phyloP scores from a whole-genome alignment of 306 rosid genomes.

The Rubus idaeus region DNA sequence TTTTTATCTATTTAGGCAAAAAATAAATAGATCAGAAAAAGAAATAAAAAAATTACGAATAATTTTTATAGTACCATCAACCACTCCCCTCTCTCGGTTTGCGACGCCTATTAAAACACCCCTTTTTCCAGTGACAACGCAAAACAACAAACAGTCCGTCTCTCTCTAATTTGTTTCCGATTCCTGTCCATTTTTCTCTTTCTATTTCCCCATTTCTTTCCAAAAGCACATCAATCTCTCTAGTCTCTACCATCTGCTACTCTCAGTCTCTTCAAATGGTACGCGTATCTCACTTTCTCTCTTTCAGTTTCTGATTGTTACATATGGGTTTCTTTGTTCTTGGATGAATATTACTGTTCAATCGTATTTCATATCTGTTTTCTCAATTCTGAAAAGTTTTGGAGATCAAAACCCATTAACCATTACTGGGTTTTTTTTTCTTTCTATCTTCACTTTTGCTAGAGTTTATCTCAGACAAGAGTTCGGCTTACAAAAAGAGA shows the following conservation, averaged over 20 bases:
- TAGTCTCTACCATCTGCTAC: not conserved
- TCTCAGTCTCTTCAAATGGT: slow-evolving; percentile 6
- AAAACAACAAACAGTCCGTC: not conserved
- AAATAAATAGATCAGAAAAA: no score
- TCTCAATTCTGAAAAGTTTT: not conserved
- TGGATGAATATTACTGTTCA: not conserved
- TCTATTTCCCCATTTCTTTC: not conserved
- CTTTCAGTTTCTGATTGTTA: not conserved
- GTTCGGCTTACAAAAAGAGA: not conserved
- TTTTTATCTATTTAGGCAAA: no score
- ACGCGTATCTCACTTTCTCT: not conserved
- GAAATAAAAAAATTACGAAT: not conserved
- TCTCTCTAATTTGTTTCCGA: not conserved
- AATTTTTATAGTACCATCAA: no score
- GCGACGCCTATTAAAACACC: not conserved
- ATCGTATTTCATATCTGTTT: not conserved
- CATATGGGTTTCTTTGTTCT: not conserved
- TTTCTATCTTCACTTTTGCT: not conserved
- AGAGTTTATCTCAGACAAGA: not conserved
- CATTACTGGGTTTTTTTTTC: not conserved
- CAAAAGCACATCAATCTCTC: not conserved
- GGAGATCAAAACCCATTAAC: not conserved
- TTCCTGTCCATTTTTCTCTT: no score
- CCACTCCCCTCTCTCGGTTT: not conserved
- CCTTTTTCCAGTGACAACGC: not conserved